Evolutionary conservation across 2,329 filamentous ascomycete genomes (phyloP).

Genomic region (Aspergillus pseudonomiae): DNA sequence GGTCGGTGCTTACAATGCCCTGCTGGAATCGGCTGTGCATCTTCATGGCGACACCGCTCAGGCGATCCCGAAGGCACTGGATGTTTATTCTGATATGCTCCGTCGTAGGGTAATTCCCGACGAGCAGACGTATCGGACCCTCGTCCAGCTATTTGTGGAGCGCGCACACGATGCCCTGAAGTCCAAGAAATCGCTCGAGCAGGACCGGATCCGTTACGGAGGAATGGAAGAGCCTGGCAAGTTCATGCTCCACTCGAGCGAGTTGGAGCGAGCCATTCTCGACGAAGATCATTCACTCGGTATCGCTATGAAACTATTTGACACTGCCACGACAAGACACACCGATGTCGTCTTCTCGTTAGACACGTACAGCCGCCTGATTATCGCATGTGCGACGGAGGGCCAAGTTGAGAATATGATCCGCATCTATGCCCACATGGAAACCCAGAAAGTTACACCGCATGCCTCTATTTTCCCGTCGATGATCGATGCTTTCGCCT

Average conservation of each 20-base stretch:
- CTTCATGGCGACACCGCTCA: slow-evolving; percentile 78
- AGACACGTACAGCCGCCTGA: slow-evolving; percentile 81
- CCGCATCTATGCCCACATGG: slow-evolving; percentile 88
- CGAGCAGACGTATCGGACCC: slow-evolving; percentile 81
- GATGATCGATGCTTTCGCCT: slow-evolving; percentile 94
- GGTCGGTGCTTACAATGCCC: slow-evolving; percentile 85
- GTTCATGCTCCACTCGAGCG: slow-evolving; percentile 86
- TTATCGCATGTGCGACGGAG: slow-evolving; percentile 81
- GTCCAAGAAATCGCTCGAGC: slow-evolving; percentile 73
- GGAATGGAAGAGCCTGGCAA: slow-evolving; percentile 80
- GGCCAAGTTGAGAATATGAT: slow-evolving; percentile 88
- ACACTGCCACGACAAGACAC: slow-evolving; percentile 68
- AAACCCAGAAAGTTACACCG: slow-evolving; percentile 71
- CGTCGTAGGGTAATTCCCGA: slow-evolving; percentile 80
- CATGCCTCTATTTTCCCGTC: slow-evolving; percentile 81
- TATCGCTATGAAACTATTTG: slow-evolving; percentile 83
- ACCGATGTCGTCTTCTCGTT: slow-evolving; percentile 69
- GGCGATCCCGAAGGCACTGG: slow-evolving; percentile 85
- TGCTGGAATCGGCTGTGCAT: slow-evolving; percentile 81
- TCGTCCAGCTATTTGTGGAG: slow-evolving; percentile 79
- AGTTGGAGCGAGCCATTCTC: slow-evolving; percentile 83
- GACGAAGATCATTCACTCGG: slow-evolving; percentile 84
- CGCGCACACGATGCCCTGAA: slow-evolving; percentile 77
- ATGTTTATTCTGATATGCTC: slow-evolving; percentile 97
- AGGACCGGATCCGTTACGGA: slow-evolving; percentile 81